Percentiles rank a stretch among this genome's conserved stretches.
phyloP scores from a whole-genome alignment of 2,329 filamentous ascomycete species.

The Lojkania enalia region DNA sequence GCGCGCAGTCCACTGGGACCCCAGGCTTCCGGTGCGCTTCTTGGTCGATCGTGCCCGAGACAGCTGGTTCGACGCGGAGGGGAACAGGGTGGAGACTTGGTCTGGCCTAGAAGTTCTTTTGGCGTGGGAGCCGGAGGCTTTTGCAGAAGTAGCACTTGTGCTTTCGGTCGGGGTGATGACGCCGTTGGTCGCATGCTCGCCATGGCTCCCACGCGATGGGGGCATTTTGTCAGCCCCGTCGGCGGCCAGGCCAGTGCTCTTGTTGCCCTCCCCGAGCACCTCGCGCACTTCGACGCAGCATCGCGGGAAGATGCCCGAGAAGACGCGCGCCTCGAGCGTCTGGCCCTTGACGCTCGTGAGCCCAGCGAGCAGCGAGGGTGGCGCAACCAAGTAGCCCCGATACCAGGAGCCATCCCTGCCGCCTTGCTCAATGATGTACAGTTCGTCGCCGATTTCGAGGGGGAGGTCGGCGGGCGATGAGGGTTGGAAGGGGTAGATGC shows the following conservation, averaged over 20 bases:
- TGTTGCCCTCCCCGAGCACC: slow-evolving; percentile 71
- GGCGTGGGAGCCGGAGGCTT: slow-evolving; percentile 16
- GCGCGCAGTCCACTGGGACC: slow-evolving; percentile 45
- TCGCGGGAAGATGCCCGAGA: slow-evolving; percentile 96
- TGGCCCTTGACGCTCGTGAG: slow-evolving; percentile 89
- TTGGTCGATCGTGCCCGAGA: slow-evolving; percentile 34
- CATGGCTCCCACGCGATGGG: slow-evolving; percentile 19
- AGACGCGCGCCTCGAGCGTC: slow-evolving; percentile 91
- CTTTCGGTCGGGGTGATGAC: slow-evolving; percentile 44
- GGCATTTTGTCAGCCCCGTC: slow-evolving; percentile 21
- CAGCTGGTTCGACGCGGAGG: slow-evolving; percentile 29
- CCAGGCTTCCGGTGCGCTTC: slow-evolving; percentile 40
- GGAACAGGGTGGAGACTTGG: slow-evolving; percentile 26
- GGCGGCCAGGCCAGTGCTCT: slow-evolving; percentile 23
- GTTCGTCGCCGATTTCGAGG: slow-evolving; percentile 94
- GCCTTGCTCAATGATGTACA: slow-evolving; percentile 98
- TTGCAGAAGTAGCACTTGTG: slow-evolving; percentile 36
- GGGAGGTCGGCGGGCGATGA: slow-evolving; percentile 87
- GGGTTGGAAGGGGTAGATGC: slow-evolving; percentile 90
- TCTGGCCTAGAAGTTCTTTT: slow-evolving; percentile 31
- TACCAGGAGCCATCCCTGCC: slow-evolving; percentile 85
- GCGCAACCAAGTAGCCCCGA: slow-evolving; percentile 91
- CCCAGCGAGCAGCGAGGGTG: slow-evolving; percentile 88
- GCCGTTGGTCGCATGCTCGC: slow-evolving; percentile 39
- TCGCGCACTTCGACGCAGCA: slow-evolving; percentile 95